Percentiles rank a stretch among this genome's conserved stretches.
Conservation (phyloP, 768 basidiomycete genomes). For the Pleurotus djamor region DNA sequence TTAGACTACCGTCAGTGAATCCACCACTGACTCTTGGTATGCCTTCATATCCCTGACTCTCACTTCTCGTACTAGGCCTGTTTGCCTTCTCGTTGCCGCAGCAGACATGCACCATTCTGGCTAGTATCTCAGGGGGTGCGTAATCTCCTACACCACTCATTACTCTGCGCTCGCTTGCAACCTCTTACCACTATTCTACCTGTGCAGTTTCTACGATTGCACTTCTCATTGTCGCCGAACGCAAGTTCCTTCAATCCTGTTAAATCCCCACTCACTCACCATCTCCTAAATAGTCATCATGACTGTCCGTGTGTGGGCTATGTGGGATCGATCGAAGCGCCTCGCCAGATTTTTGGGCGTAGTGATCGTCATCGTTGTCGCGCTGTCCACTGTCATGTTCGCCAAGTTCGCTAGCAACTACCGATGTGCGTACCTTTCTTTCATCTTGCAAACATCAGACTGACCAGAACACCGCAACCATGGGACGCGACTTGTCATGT, state of each 20-base stretch:
- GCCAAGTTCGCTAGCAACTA: neutral
- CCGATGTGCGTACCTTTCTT: neutral
- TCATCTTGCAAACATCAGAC: neutral
- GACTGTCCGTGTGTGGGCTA: conserved; percentile 3
- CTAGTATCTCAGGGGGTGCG: too few relatives aligned
- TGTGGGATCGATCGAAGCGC: neutral
- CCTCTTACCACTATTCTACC: neutral
- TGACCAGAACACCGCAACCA: neutral
- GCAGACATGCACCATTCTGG: too few relatives aligned
- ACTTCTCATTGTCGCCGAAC: neutral
- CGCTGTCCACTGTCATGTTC: neutral
- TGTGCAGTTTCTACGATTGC: neutral
- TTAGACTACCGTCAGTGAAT: neutral
- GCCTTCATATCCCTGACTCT: too few relatives aligned
- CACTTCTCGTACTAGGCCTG: too few relatives aligned
- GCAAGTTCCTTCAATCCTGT: neutral
- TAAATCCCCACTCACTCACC: neutral
- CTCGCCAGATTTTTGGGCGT: neutral
- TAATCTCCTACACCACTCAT: too few relatives aligned
- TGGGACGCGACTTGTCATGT: too few relatives aligned
- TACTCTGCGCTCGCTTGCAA: neutral
- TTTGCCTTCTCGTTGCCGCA: too few relatives aligned
- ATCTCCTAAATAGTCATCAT: neutral
- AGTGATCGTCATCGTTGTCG: neutral
- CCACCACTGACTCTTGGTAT: neutral